A percentile compares a stretch with the other conserved stretches of the same genome.
These are phyloP conservation scores for Acorus gramineus DNA, from an alignment of 106 monocot species.

Conservation along the genomic window DNA sequence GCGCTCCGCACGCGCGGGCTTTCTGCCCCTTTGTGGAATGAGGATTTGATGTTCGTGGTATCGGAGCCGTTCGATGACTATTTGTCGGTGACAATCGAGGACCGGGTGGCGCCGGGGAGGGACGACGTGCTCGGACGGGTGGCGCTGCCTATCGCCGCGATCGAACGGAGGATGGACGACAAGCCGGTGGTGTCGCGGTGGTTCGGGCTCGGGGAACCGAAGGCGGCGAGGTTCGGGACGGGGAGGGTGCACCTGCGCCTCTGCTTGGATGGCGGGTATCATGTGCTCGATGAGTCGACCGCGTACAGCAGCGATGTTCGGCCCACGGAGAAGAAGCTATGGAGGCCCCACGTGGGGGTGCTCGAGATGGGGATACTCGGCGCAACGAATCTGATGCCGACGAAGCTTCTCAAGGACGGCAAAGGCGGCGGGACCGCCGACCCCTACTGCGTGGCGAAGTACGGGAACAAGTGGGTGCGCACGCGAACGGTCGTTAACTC, in stretches of 20 bases:
- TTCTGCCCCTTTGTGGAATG: slow-evolving; percentile 50
- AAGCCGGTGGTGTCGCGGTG: slow-evolving; percentile 36
- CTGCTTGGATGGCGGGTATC: slow-evolving; percentile 71
- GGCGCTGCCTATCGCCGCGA: slow-evolving; percentile 19
- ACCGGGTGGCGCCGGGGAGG: slow-evolving; percentile 27
- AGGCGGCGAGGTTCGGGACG: neutral
- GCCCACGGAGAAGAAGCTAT: slow-evolving; percentile 59
- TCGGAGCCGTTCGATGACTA: slow-evolving; percentile 78
- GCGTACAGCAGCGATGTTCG: slow-evolving; percentile 58
- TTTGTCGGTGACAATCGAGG: slow-evolving; percentile 35
- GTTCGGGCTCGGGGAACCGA: slow-evolving; percentile 35
- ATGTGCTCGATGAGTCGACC: slow-evolving; percentile 67
- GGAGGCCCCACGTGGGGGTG: slow-evolving; percentile 53
- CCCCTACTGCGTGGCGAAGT: slow-evolving; percentile 78
- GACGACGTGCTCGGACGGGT: slow-evolving; percentile 46
- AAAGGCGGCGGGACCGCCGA: slow-evolving; percentile 35
- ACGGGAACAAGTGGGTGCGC: slow-evolving; percentile 78
- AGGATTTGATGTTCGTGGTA: slow-evolving; percentile 69
- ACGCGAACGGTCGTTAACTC: slow-evolving; percentile 58
- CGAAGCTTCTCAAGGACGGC: slow-evolving; percentile 39
- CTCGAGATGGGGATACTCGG: slow-evolving; percentile 62
- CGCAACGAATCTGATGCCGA: slow-evolving; percentile 43
- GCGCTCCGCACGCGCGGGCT: slow-evolving; percentile 33
- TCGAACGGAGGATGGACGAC: slow-evolving; percentile 40
- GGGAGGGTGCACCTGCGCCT: slow-evolving; percentile 38